These are phyloP conservation scores for Tuber microsphaerosporum DNA, from an alignment of 495 filamentous ascomycete species.

Conservation along the genomic window DNA sequence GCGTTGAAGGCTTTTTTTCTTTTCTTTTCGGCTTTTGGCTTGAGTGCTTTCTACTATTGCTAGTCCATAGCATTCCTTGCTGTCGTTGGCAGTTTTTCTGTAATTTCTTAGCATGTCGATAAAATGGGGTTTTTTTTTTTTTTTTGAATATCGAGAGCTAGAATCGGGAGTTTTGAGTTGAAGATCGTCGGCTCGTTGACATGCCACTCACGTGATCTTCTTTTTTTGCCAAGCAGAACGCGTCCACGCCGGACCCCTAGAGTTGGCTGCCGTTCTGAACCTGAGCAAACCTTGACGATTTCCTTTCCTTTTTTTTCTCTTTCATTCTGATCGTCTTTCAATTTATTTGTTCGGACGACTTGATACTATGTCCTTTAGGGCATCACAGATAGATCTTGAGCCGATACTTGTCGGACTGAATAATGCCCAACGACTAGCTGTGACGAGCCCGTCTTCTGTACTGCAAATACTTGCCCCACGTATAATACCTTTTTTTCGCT, in stretches of 20 bases:
- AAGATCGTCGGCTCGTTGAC: neutral
- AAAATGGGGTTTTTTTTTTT: neutral
- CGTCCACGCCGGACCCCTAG: slow-evolving; percentile 1
- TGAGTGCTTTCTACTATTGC: neutral
- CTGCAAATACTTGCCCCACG: slow-evolving; percentile 78
- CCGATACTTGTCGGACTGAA: slow-evolving; percentile 72
- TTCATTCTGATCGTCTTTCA: neutral
- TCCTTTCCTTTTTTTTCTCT: neutral
- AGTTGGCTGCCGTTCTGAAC: neutral
- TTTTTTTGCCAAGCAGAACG: slow-evolving; percentile 10
- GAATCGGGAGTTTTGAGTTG: neutral
- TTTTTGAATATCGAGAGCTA: neutral
- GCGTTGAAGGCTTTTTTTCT: neutral
- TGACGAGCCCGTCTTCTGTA: slow-evolving; percentile 67
- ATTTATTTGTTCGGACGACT: neutral
- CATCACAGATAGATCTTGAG: slow-evolving; percentile 1
- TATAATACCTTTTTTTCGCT: slow-evolving; percentile 12
- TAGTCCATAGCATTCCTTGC: neutral
- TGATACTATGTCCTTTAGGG: slow-evolving; percentile 4
- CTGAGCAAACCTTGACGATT: neutral
- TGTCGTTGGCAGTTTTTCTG: neutral
- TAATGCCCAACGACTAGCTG: slow-evolving; percentile 71
- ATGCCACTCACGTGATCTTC: slow-evolving; percentile 13
- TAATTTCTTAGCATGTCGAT: neutral
- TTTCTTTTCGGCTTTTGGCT: neutral